phyloP scores from a whole-genome alignment of 73 alveolate genomes.

The Breviolum minutum region DNA sequence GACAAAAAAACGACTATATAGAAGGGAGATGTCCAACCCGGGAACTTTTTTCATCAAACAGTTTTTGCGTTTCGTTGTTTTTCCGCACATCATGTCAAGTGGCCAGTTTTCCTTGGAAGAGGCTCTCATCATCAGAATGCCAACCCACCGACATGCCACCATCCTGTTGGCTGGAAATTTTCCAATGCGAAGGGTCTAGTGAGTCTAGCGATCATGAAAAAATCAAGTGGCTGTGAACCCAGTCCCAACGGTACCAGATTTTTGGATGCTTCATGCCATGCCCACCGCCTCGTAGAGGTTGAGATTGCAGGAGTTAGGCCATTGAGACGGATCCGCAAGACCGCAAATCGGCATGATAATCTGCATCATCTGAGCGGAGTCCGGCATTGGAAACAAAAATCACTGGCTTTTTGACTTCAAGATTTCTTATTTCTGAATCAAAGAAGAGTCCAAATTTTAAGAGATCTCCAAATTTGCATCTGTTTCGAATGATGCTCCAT shows the following conservation, averaged over 20 bases:
- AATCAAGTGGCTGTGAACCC: not conserved
- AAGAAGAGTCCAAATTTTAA: too few species aligned
- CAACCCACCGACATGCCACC: slow-evolving; percentile 94
- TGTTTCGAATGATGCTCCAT: not conserved
- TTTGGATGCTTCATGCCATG: not conserved
- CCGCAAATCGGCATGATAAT: slow-evolving; percentile 85
- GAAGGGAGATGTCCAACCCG: too few species aligned
- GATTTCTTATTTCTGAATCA: not conserved
- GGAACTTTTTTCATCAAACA: not conserved
- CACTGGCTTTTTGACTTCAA: not conserved
- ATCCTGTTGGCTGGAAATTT: not conserved
- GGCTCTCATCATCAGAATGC: slow-evolving; percentile 93
- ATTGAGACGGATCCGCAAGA: slow-evolving; percentile 15
- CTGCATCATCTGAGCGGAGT: slow-evolving; percentile 26
- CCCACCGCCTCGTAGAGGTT: slow-evolving; percentile 69
- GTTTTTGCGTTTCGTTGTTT: too few species aligned
- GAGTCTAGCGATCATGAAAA: not conserved
- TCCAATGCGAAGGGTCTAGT: not conserved
- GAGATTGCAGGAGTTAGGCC: slow-evolving; percentile 93
- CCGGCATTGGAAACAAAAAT: not conserved
- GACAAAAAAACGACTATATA: too few species aligned
- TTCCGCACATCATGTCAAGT: not conserved
- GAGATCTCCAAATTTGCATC: not conserved
- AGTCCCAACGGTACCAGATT: not conserved
- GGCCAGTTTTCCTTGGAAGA: slow-evolving; percentile 65